phyloP scores from a whole-genome alignment of 2,329 filamentous ascomycete species.

The Westerdykella sp. region DNA sequence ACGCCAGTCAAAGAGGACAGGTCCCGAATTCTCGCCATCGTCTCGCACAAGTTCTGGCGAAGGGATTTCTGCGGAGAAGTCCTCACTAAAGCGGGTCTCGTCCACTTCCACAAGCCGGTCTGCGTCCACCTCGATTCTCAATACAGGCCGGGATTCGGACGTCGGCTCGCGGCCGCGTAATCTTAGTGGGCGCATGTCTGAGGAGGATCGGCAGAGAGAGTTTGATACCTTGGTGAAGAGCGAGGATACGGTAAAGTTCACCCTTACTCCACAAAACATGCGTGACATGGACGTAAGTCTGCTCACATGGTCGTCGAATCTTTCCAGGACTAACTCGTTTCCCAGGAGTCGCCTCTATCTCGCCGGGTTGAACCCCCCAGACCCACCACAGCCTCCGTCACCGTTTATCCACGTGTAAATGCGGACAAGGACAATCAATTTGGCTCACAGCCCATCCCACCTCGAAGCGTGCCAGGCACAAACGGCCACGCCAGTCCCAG shows the following conservation, averaged over 20 bases:
- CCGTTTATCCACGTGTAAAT: constrained; percentile 28
- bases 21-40: constrained; percentile 18
- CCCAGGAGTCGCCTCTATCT: constrained; percentile 16
- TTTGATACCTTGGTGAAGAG: constrained; percentile 45
- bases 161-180: constrained; percentile 20
- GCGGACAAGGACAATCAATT: constrained; percentile 24
- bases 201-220: constrained; percentile 38
- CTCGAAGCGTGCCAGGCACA: constrained; percentile 17
- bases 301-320: background rate
- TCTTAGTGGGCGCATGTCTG: constrained; percentile 30
- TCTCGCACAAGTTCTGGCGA: constrained; percentile 15
- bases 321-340: constrained; percentile 6
- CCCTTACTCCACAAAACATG: constrained; percentile 44
- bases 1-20: constrained; percentile 16
- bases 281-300: constrained; percentile 40
- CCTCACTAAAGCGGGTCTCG: constrained; percentile 29
- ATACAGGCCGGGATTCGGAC: constrained; percentile 31
- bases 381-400: constrained; percentile 19
- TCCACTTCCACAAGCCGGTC: constrained; percentile 25
- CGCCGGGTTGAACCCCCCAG: constrained; percentile 15
- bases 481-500: constrained; percentile 9
- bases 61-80: constrained; percentile 21
- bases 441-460: constrained; percentile 22
- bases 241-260: constrained; percentile 47
- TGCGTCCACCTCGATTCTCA: constrained; percentile 25